phyloP scores from a whole-genome alignment of 805 yeast genomes.

The Priceomyces haplophilus region DNA sequence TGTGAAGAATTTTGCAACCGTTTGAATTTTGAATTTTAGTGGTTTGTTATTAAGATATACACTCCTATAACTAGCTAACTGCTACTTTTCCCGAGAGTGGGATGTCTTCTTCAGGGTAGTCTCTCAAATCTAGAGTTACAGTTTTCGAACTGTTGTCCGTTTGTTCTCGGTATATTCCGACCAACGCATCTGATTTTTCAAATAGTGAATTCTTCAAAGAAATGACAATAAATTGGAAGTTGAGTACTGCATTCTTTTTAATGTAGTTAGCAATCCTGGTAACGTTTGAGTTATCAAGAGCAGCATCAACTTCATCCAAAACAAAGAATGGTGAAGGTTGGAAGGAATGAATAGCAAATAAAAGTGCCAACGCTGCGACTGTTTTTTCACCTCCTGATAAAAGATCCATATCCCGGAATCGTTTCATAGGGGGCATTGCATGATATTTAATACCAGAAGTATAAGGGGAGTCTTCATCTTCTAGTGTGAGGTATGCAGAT shows the following conservation, averaged over 20 bases:
- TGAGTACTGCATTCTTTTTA: conserved; percentile 66
- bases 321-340: conserved; percentile 96
- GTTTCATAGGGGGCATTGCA: conserved; percentile 94
- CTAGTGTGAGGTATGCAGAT: conserved; percentile 83
- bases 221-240: conserved; percentile 88
- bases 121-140: conserved; percentile 67
- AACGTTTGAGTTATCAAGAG: conserved; percentile 87
- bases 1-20: conserved; percentile 2
- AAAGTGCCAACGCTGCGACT: conserved; percentile 88
- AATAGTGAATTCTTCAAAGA: conserved; percentile 83
- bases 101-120: conserved; percentile 45
- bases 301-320: conserved; percentile 97
- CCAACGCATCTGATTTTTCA: conserved; percentile 84
- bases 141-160: conserved; percentile 67
- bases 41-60: neutral
- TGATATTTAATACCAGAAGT: conserved; percentile 79
- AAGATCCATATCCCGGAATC: conserved; percentile 88
- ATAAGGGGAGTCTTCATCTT: conserved; percentile 89
- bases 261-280: conserved; percentile 84
- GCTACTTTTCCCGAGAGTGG: conserved; percentile 9
- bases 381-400: conserved; percentile 97
- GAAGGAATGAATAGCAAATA: conserved; percentile 86
- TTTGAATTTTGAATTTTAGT: neutral
- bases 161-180: conserved; percentile 89
- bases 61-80: neutral